Conservation (phyloP, 2,329 filamentous ascomycete genomes). For the Fusarium decemcellulare region DNA sequence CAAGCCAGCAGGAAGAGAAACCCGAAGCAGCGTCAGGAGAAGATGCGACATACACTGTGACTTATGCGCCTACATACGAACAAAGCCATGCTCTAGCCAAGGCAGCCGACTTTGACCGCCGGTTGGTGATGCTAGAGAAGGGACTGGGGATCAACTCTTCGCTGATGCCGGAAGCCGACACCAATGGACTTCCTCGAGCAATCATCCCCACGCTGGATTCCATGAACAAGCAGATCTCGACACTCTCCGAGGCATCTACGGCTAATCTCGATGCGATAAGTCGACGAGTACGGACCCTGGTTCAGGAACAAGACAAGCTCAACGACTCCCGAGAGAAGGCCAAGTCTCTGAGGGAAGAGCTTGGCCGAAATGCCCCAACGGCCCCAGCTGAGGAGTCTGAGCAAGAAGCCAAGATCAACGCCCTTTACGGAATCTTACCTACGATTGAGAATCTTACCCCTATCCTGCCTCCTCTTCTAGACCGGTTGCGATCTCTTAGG, state of each 20-base stretch:
- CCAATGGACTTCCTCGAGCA: slow-evolving; percentile 72
- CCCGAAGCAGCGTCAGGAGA: slow-evolving; percentile 37
- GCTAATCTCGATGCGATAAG: slow-evolving; percentile 81
- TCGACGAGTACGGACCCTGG: slow-evolving; percentile 78
- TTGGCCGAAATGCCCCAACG: slow-evolving; percentile 61
- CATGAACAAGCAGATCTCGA: slow-evolving; percentile 84
- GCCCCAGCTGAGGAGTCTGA: slow-evolving; percentile 70
- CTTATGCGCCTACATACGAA: slow-evolving; percentile 75
- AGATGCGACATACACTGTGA: slow-evolving; percentile 73
- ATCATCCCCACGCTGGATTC: slow-evolving; percentile 86
- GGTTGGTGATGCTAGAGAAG: slow-evolving; percentile 84
- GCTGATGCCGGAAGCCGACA: slow-evolving; percentile 73
- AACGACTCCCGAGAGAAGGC: slow-evolving; percentile 75
- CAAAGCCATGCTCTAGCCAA: slow-evolving; percentile 81
- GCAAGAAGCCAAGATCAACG: slow-evolving; percentile 89
- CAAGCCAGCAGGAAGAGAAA: slow-evolving; percentile 33
- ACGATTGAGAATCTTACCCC: slow-evolving; percentile 91
- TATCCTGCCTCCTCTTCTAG: slow-evolving; percentile 86
- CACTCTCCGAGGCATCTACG: slow-evolving; percentile 80
- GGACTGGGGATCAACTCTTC: slow-evolving; percentile 84
- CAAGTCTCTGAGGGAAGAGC: slow-evolving; percentile 72
- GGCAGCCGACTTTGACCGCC: slow-evolving; percentile 88
- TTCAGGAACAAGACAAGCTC: slow-evolving; percentile 79
- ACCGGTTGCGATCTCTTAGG: slow-evolving; percentile 86
- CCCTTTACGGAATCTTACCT: slow-evolving; percentile 88